A percentile compares a stretch with the other conserved stretches of the same genome.
Conservation (phyloP, 2,329 filamentous ascomycete species). For the Fusarium sp. region DNA sequence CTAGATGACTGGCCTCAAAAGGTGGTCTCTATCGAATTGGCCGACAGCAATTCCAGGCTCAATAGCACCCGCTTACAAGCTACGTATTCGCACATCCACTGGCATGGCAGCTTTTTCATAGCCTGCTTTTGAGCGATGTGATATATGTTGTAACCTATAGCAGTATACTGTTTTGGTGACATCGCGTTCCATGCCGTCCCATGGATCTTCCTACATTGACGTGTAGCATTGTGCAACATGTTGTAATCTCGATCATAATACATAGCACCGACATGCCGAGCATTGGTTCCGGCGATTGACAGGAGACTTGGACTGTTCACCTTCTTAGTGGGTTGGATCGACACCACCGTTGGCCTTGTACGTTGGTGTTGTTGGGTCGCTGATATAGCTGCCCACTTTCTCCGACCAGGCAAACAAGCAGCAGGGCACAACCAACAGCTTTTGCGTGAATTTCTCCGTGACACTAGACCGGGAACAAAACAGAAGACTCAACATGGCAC, state of each 20-base stretch:
- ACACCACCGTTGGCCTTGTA: conserved; percentile 10
- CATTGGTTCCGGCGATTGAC: background rate
- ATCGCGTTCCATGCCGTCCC: background rate
- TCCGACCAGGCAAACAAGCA: conserved; percentile 5
- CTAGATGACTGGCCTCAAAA: conserved; percentile 37
- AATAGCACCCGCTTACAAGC: background rate
- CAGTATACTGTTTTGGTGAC: background rate
- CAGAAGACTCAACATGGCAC: background rate
- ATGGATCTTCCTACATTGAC: conserved; percentile 3
- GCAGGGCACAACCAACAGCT: conserved; percentile 21
- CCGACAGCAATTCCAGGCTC: conserved; percentile 3
- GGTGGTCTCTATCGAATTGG: conserved; percentile 24
- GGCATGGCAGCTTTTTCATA: background rate
- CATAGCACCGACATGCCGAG: no score
- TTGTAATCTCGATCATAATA: background rate
- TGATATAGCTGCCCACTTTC: conserved; percentile 13
- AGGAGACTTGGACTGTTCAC: conserved; percentile 5
- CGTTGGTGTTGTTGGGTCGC: conserved; percentile 34
- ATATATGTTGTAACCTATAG: background rate
- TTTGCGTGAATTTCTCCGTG: conserved; percentile 16
- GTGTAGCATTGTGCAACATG: background rate
- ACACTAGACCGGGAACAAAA: background rate
- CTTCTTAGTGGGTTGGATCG: conserved; percentile 31
- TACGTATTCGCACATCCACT: background rate
- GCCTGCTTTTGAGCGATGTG: background rate